Evolutionary conservation across 2,329 filamentous ascomycete genomes (phyloP).

Genomic region (Ceratocystis harringtonii): DNA sequence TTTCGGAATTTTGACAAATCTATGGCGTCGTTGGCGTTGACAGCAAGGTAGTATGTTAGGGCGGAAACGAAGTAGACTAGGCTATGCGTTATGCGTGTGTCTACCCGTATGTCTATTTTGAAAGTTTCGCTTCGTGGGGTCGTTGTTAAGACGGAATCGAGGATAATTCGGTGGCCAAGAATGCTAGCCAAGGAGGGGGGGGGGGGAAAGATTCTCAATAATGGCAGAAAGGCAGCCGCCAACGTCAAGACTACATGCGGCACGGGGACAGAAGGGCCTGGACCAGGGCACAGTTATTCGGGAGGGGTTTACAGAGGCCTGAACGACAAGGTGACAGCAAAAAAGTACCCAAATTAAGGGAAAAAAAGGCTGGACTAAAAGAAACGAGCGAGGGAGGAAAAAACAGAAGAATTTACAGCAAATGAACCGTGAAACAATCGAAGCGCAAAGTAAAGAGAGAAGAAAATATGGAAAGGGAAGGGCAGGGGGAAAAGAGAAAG

Average conservation of each 20-base stretch:
- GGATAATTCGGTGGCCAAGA: background rate
- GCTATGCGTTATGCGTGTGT: background rate
- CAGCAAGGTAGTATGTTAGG: background rate
- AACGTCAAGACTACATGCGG: background rate
- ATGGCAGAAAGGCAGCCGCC: background rate
- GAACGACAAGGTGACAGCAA: background rate
- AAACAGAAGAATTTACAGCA: too few species aligned
- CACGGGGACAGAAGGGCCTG: background rate
- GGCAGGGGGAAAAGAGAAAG: background rate
- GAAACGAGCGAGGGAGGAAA: background rate
- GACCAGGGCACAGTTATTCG: background rate
- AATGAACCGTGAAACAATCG: too few species aligned
- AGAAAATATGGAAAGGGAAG: background rate
- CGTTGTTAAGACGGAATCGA: background rate
- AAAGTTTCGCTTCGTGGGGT: background rate
- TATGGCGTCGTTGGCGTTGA: background rate
- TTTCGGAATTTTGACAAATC: background rate
- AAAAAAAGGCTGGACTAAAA: background rate
- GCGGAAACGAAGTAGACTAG: background rate
- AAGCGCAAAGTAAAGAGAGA: background rate
- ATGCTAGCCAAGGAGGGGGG: background rate
- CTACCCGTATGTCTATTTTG: background rate
- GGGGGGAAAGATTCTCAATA: background rate
- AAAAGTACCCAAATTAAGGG: background rate
- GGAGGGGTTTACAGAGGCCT: conserved; percentile 1